These are phyloP conservation scores for Rhodocollybia butyracea DNA, from an alignment of 768 basidiomycete genomes.

Conservation along the genomic window DNA sequence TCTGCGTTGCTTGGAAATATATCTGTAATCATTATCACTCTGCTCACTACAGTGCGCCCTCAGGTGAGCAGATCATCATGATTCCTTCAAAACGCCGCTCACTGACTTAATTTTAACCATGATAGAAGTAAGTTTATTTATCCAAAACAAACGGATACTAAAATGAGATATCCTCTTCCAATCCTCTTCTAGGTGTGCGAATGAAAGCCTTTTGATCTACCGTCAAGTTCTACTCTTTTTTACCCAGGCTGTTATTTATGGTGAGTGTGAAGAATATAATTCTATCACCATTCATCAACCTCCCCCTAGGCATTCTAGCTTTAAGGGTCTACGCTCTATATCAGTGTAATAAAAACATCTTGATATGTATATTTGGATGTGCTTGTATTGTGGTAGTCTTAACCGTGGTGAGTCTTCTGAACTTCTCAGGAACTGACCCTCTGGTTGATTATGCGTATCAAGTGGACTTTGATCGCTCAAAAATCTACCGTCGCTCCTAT, in stretches of 20 bases:
- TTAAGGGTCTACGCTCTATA: not conserved
- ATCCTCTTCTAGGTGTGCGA: no score
- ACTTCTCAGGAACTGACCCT: no score
- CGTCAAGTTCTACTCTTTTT: not conserved
- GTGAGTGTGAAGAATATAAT: not conserved
- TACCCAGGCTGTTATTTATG: not conserved
- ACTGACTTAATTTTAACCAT: no score
- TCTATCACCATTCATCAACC: not conserved
- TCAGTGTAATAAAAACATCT: not conserved
- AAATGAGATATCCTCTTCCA: no score
- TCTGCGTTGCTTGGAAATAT: not conserved
- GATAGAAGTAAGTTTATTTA: no score
- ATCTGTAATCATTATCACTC: not conserved
- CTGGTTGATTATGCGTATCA: not conserved
- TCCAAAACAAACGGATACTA: no score
- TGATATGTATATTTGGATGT: not conserved
- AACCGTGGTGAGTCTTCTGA: not conserved
- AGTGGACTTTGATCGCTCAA: not conserved
- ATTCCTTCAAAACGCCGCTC: no score
- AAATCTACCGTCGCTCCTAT: not conserved
- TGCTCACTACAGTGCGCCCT: not conserved
- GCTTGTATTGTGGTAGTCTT: not conserved
- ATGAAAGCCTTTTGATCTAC: not conserved
- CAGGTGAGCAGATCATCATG: no score
- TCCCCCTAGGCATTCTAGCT: not conserved